Conservation (phyloP, 1,284 basidiomycete species). For the Anthracocystis panici-leucophaei region DNA sequence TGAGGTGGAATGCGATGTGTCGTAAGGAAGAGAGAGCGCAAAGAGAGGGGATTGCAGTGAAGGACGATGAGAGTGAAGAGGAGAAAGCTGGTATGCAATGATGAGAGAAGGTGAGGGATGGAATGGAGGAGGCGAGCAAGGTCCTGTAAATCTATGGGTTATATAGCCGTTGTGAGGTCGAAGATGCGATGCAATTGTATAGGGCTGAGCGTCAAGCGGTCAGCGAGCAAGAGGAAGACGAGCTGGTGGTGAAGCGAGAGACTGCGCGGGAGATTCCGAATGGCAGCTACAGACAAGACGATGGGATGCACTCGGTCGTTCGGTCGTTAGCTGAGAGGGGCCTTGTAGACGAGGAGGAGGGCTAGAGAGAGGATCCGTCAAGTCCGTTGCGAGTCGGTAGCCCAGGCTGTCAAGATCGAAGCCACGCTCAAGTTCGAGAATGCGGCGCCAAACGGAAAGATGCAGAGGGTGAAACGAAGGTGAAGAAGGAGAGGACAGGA, state of each 20-base stretch:
- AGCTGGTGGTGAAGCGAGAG: not conserved
- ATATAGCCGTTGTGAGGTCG: slow-evolving; percentile 18
- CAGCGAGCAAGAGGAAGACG: not conserved
- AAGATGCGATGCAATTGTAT: slow-evolving; percentile 9
- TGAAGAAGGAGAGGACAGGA: slow-evolving; percentile 4
- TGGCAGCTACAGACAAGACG: not conserved
- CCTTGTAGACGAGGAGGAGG: slow-evolving; percentile 2
- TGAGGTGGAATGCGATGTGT: not conserved
- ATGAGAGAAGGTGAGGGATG: slow-evolving; percentile 9
- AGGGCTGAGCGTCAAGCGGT: not conserved
- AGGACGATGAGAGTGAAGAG: not conserved
- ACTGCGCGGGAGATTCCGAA: not conserved
- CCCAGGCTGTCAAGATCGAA: not conserved
- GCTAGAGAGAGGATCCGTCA: not conserved
- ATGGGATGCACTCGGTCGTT: not conserved
- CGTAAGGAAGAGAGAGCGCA: not conserved
- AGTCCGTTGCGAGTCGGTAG: not conserved
- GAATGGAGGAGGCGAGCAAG: not conserved
- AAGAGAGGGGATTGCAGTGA: slow-evolving; percentile 1
- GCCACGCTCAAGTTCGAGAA: not conserved
- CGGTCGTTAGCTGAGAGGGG: not conserved
- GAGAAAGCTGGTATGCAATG: not conserved
- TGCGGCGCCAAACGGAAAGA: slow-evolving; percentile 3
- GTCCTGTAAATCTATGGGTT: slow-evolving; percentile 6
- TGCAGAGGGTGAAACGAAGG: slow-evolving; percentile 18